Percentiles rank a stretch among this genome's conserved stretches.
Evolutionary conservation across 306 rosid species (phyloP).

Genomic region (Rosa persica): DNA sequence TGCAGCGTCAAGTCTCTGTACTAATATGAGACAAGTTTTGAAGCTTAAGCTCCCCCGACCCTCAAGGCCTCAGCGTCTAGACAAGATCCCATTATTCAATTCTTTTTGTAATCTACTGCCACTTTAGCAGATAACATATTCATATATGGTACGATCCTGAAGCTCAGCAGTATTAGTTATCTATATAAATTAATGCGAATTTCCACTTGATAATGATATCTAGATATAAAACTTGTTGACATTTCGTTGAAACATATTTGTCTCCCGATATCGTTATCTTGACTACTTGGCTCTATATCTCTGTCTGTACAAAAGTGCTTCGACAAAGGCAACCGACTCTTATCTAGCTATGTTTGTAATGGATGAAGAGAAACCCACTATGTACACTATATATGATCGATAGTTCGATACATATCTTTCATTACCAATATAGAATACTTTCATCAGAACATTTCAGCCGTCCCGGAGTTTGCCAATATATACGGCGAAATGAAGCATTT

Average conservation of each 20-base stretch:
- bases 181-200: not conserved
- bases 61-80: conserved; percentile 8
- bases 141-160: not conserved
- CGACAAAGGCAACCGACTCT: too few species aligned
- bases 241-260: not conserved
- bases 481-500: too few species aligned
- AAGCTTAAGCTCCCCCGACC: conserved; percentile 6
- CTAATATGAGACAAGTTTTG: conserved; percentile 4
- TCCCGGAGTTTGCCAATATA: too few species aligned
- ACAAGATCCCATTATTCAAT: conserved; percentile 1
- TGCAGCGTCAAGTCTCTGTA: conserved; percentile 1
- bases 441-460: too few species aligned
- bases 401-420: too few species aligned
- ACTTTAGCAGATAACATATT: not conserved
- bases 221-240: not conserved
- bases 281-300: not conserved
- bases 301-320: too few species aligned
- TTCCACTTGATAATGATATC: not conserved
- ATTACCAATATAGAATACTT: too few species aligned
- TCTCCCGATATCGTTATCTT: not conserved
- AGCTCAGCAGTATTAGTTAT: not conserved
- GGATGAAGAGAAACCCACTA: too few species aligned
- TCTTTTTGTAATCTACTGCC: conserved; percentile 12
- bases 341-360: too few species aligned
- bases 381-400: too few species aligned